Conservation (phyloP, 805 yeast genomes). For the Barnettozyma sucrosica region DNA sequence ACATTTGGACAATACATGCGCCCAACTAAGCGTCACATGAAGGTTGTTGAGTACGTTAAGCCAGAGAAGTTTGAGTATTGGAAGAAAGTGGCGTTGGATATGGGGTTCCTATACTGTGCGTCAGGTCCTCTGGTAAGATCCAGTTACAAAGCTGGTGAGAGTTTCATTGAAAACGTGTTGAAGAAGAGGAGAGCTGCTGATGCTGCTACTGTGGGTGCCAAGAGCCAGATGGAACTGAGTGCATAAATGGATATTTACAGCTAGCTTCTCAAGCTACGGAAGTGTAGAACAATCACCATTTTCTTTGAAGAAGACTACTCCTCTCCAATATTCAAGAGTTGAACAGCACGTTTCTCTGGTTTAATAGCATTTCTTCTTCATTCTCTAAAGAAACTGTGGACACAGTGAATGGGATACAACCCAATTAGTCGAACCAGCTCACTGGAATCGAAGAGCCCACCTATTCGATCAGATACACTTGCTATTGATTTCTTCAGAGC, state of each 20-base stretch:
- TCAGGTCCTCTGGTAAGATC: conserved; percentile 96
- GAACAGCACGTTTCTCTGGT: too few relatives aligned
- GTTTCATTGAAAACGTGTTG: conserved; percentile 89
- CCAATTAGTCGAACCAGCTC: too few relatives aligned
- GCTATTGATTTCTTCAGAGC: too few relatives aligned
- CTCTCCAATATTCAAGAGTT: too few relatives aligned
- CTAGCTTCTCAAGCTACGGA: too few relatives aligned
- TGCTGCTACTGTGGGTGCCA: neutral
- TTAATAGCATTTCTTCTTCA: too few relatives aligned
- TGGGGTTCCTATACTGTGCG: conserved; percentile 95
- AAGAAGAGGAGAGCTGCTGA: conserved; percentile 48
- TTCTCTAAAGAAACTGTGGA: too few relatives aligned
- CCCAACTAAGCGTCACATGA: conserved; percentile 98
- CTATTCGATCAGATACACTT: too few relatives aligned
- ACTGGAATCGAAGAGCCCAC: too few relatives aligned
- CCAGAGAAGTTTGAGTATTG: conserved; percentile 95
- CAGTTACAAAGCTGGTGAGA: conserved; percentile 97
- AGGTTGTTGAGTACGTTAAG: conserved; percentile 88
- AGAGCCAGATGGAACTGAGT: neutral
- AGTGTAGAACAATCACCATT: too few relatives aligned
- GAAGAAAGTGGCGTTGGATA: conserved; percentile 76
- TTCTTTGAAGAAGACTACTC: too few relatives aligned
- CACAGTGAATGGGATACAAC: too few relatives aligned
- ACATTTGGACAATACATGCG: conserved; percentile 99
- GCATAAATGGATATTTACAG: neutral